Evolutionary conservation across 176 grass and related monocot genomes (phyloP).

Genomic region (Thalia dealbata): DNA sequence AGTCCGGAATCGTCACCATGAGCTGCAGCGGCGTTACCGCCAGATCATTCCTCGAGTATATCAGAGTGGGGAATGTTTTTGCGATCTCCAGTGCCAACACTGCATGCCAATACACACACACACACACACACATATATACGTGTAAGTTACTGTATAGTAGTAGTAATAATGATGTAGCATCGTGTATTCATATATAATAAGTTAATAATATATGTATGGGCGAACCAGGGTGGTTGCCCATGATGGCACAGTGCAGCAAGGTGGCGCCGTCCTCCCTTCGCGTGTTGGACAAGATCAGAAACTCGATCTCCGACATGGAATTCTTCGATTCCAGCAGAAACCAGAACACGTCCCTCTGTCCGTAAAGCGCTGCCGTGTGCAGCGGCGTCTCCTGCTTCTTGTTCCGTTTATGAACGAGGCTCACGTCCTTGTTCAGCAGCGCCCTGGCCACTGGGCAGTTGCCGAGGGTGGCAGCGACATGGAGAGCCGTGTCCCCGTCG

Average conservation of each 20-base stretch:
- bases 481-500: neutral
- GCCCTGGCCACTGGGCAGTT: neutral
- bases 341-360: neutral
- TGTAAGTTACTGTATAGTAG: too few relatives aligned
- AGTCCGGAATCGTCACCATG: constrained; percentile 13
- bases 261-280: constrained; percentile 20
- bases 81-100: neutral
- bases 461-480: neutral
- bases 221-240: constrained; percentile 25
- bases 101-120: neutral
- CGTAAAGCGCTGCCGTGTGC: neutral
- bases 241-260: constrained; percentile 27
- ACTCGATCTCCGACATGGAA: neutral
- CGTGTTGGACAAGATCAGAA: too few relatives aligned
- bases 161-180: too few relatives aligned
- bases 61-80: neutral
- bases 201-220: too few relatives aligned
- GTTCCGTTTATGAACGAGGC: neutral
- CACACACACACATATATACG: neutral
- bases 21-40: constrained; percentile 25
- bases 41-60: neutral
- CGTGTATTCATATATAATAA: too few relatives aligned
- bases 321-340: neutral
- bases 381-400: neutral
- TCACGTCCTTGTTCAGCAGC: neutral